Evolutionary conservation across 2,329 filamentous ascomycete species (phyloP), one percentile per base, ranked within the genome.

Genomic region (Ceratocystis papillata): DNA sequence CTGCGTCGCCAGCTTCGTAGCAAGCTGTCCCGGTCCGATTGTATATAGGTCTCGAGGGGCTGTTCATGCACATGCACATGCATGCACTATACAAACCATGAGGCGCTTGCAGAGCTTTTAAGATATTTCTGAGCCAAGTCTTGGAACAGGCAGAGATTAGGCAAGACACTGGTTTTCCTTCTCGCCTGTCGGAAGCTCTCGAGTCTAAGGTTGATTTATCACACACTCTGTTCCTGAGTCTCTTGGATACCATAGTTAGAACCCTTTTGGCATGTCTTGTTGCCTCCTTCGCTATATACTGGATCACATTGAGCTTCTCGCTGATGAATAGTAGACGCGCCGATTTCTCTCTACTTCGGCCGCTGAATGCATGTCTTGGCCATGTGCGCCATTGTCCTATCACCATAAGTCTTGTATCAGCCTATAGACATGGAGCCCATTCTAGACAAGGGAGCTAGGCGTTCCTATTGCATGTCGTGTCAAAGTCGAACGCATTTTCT

Each of bases 121-220:
- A 59, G 55, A n/a, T 59, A 25, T 20, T 37, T 33, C 55, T 59
- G 55, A 59, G 25, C 20, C 7, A 59, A 25, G 30, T 20, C 55
- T 59, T 17, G 7, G 7, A 33, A 17, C 12, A 15, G 10, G 25
- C 15, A 25, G 15, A 30, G 28, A 33, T 10, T 37, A 33, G 37
- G 37, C 28, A 59, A 59, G 30, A 59, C 55, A 59, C n/a, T 4
- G n/a, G 17, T 8, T 59, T 59, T 20, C 28, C 15, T 33, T 17
- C 55, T 59, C 55, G 55, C 55, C 55, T 59, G 30, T 59, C 30
- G 30, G 25, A n/a, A 59, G 15, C 8, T 59, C 25, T 59, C 55
- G 28, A 33, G 55, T 33, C 55, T 59, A 30, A 37, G 30, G 25
- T n/a, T 17, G 30, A 20, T 59, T 37, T 37, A 7, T 33, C 55